Conservation (phyloP, 2,329 filamentous ascomycete genomes). For the Trichophyton simii region DNA sequence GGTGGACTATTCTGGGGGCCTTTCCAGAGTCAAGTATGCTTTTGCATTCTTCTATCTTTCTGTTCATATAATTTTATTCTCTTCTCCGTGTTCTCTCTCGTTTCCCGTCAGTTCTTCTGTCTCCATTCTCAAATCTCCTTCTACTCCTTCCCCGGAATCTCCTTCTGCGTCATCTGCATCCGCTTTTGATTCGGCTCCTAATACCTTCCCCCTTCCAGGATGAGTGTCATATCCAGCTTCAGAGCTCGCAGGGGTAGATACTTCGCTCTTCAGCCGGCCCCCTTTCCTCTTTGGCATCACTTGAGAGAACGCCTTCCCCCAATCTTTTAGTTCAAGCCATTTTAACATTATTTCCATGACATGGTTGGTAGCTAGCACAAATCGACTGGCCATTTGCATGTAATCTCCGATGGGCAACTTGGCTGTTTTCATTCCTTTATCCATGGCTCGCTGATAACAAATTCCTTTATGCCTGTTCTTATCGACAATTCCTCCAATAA, state of each 20-base stretch:
- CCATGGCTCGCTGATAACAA: constrained; percentile 69
- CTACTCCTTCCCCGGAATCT: not conserved
- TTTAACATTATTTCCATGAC: constrained; percentile 92
- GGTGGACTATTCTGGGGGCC: not conserved
- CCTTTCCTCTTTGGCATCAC: constrained; percentile 80
- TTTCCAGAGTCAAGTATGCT: not conserved
- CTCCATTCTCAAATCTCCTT: no score
- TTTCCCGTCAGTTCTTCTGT: no score
- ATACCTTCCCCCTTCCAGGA: not conserved
- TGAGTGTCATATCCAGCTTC: constrained; percentile 5
- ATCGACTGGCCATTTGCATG: constrained; percentile 76
- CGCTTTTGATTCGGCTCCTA: not conserved
- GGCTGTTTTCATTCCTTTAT: constrained; percentile 69
- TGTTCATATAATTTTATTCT: not conserved
- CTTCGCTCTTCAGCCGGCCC: constrained; percentile 9
- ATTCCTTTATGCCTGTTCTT: constrained; percentile 93
- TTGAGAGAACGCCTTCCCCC: constrained; percentile 75
- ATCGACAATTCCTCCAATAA: constrained; percentile 89
- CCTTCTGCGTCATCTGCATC: not conserved
- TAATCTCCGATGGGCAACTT: constrained; percentile 92
- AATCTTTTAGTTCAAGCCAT: constrained; percentile 83
- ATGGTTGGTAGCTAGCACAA: constrained; percentile 85
- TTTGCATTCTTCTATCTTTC: not conserved
- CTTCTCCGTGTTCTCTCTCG: not conserved
- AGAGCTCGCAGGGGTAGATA: not conserved